These are phyloP conservation scores for Nemania sp. DNA, from an alignment of 2,329 filamentous ascomycete genomes.

Conservation along the genomic window DNA sequence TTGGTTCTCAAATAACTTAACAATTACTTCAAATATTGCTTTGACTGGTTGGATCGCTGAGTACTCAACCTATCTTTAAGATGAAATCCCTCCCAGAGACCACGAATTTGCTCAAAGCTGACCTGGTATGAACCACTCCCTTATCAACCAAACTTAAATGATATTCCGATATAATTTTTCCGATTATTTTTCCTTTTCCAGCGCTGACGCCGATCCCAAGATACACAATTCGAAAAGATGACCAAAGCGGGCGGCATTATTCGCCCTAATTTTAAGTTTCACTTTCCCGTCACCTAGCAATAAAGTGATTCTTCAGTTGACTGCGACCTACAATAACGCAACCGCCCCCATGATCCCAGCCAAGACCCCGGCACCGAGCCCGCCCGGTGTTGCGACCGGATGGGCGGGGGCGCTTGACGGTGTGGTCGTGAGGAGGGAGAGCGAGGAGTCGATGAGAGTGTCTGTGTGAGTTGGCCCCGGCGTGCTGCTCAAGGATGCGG, in stretches of 20 bases:
- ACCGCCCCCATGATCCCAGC: conserved; percentile 42
- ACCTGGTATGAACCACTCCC: too few species aligned
- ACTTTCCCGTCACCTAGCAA: not conserved
- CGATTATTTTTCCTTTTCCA: too few species aligned
- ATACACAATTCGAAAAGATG: too few species aligned
- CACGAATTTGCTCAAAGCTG: too few species aligned
- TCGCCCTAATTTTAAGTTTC: not conserved
- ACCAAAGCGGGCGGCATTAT: not conserved
- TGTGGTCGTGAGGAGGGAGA: conserved; percentile 3
- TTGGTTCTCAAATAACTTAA: too few species aligned
- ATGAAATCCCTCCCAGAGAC: too few species aligned
- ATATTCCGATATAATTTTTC: too few species aligned
- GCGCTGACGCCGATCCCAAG: too few species aligned
- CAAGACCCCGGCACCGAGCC: conserved; percentile 39
- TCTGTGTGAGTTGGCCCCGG: conserved; percentile 22
- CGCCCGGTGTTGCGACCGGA: conserved; percentile 37
- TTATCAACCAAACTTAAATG: too few species aligned
- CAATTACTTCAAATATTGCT: too few species aligned
- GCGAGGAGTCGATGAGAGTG: conserved; percentile 22
- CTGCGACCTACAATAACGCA: conserved; percentile 35
- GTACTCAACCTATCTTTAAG: too few species aligned
- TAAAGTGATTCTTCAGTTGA: not conserved
- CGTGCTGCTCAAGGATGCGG: conserved; percentile 20
- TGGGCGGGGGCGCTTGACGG: conserved; percentile 14
- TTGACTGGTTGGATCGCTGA: too few species aligned